phyloP scores from a whole-genome alignment of 805 yeast genomes.

The Schizosaccharomyces octosporus region DNA sequence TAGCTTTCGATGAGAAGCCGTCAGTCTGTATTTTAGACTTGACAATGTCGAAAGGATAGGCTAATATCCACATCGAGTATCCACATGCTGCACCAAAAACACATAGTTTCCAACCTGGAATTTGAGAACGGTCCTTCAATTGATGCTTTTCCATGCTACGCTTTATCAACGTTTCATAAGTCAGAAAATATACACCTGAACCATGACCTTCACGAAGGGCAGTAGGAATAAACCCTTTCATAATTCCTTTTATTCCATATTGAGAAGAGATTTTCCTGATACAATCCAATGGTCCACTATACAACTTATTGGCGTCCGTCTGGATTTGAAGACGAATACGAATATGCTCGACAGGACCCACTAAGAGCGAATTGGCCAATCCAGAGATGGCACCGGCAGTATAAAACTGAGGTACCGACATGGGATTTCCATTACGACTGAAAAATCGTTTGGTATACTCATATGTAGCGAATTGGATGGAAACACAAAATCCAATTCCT shows the following conservation, averaged over 20 bases:
- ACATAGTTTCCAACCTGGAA: conserved; percentile 73
- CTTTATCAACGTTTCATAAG: conserved; percentile 71
- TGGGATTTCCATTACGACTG: conserved; percentile 14
- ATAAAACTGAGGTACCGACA: conserved; percentile 46
- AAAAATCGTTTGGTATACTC: conserved; percentile 61
- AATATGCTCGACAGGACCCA: conserved; percentile 85
- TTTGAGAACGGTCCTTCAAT: conserved; percentile 23
- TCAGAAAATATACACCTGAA: conserved; percentile 59
- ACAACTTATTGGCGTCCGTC: conserved; percentile 23
- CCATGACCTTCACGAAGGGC: conserved; percentile 68
- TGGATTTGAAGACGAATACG: conserved; percentile 78
- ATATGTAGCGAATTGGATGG: conserved; percentile 86
- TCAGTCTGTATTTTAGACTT: conserved; percentile 76
- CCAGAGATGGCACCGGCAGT: conserved; percentile 85
- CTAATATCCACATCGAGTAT: conserved; percentile 17
- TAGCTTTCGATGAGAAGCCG: conserved; percentile 5
- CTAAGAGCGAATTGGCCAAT: conserved; percentile 35
- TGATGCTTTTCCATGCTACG: conserved; percentile 23
- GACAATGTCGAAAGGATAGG: conserved; percentile 26
- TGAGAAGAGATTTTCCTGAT: conserved; percentile 29
- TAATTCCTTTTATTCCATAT: conserved; percentile 38
- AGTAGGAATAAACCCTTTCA: conserved; percentile 67
- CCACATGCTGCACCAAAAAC: conserved; percentile 80
- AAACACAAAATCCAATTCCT: conserved; percentile 30
- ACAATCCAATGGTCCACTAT: conserved; percentile 54